Base-by-base conservation (phyloP, 306 rosid species). In the Lathyrus tuberosus region DNA sequence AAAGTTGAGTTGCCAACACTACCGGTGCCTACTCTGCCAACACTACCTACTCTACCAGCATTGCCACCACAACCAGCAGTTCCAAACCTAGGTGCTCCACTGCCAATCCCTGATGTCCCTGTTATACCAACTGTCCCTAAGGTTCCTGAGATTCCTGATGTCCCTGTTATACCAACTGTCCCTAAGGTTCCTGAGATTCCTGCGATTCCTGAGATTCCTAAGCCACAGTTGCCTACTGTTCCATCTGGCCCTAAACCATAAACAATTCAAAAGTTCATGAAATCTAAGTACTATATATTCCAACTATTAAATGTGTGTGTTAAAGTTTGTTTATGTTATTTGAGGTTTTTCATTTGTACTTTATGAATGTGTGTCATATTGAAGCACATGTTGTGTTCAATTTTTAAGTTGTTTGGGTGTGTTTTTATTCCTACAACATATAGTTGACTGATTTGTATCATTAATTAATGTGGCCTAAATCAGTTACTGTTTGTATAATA, bases 1-100 rank as follows among this genome's bases (percentile, higher is more conserved):
- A 65, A 74, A 61, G 14, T 31, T 12, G 79, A 38, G 0, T 10
- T 81, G 67, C 73, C 85, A 30, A 76, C 83, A 6, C 0, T 44
- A 40, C 75, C 75, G 11, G 0, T 41, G 1, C 16, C 1, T 9
- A 56, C 9, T 56, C 42, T 42, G 2, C 7, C 69, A 49, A 31
- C 37, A 31, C 9, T 33, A 6, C 38, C 38, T 33, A 33, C 8
- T 1, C 38, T 33, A 33, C 38, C 38, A 1, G 2, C 72, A 20
- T 20, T 41, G 54, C 17, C 24, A 3, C 42, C 66, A n/a, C n/a
- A 24, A 53, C 64, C 66, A 24, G 10, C 71, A n/a, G 2, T 12
- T 28, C 63, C 63, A 26, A 57, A 56, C 56, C 9, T 49, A 49
- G 56, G 56, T 16, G 26, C 8, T 49, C 24, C 24, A 22, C 24